Evolutionary conservation across 192 early-diverging fungal genomes (phyloP).

Genomic region (Umbelopsis sp.): DNA sequence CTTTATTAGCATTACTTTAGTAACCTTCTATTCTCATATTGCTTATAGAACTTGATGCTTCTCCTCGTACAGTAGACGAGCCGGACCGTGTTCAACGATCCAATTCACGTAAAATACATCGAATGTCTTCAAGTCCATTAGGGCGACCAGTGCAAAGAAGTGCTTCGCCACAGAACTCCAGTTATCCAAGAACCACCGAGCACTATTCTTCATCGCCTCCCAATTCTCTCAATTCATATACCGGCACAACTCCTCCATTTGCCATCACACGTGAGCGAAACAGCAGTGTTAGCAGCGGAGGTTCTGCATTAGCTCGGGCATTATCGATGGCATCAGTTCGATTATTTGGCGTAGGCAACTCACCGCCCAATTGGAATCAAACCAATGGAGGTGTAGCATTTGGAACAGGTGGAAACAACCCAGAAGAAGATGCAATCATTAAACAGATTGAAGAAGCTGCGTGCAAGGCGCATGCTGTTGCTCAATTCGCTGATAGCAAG

Average conservation of each 20-base stretch:
- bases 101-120: neutral
- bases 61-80: conserved; percentile 16
- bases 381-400: conserved; percentile 20
- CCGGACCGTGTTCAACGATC: neutral
- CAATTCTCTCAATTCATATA: conserved; percentile 18
- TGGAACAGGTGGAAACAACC: conserved; percentile 12
- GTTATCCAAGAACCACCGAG: neutral
- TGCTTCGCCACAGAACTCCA: conserved; percentile 2
- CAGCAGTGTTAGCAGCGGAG: conserved; percentile 29
- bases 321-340: conserved; percentile 55
- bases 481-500: conserved; percentile 63
- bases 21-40: neutral
- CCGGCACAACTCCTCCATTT: conserved; percentile 29
- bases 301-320: conserved; percentile 56
- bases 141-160: neutral
- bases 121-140: neutral
- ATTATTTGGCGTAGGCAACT: conserved; percentile 56
- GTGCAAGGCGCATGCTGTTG: conserved; percentile 71
- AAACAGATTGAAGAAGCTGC: conserved; percentile 71
- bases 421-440: conserved; percentile 50
- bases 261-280: conserved; percentile 30
- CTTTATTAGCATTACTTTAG: neutral
- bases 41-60: conserved; percentile 33
- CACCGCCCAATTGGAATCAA: conserved; percentile 47
- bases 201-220: conserved; percentile 1